A percentile compares a stretch with the other conserved stretches of the same genome.
Evolutionary conservation across 1,284 basidiomycete species (phyloP).

Genomic region (Sanghuangporus baumii): DNA sequence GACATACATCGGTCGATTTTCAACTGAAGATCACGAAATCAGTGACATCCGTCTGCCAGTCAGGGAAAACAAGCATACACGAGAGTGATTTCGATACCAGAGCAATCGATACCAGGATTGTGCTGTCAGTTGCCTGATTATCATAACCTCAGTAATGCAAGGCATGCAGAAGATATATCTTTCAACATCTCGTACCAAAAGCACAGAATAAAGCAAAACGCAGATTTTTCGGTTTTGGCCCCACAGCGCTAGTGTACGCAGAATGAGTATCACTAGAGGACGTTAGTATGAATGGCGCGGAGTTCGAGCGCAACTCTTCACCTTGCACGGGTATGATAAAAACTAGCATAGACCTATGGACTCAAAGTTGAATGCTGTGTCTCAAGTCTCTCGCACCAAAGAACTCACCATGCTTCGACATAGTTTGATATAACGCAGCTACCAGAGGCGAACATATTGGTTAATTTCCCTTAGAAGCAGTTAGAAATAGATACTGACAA

Average conservation of each 20-base stretch:
- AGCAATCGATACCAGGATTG: conserved; percentile 3
- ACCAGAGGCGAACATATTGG: neutral
- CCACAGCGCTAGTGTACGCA: conserved; percentile 15
- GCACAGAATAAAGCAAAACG: neutral
- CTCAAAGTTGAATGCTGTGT: neutral
- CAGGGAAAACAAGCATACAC: neutral
- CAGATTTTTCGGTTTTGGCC: conserved; percentile 4
- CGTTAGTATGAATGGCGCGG: neutral
- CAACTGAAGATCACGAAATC: neutral
- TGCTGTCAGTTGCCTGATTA: neutral
- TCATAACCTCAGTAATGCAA: neutral
- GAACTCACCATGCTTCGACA: conserved; percentile 9
- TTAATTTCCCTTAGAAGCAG: neutral
- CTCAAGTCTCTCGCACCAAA: neutral
- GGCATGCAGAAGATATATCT: too few species aligned
- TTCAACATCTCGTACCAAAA: neutral
- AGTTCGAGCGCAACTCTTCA: neutral
- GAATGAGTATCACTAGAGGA: conserved; percentile 7
- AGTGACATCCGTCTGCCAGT: neutral
- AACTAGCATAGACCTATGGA: conserved; percentile 9
- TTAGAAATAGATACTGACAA: neutral
- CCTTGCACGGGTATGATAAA: conserved; percentile 14
- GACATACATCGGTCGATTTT: conserved; percentile 4
- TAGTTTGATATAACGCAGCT: conserved; percentile 2
- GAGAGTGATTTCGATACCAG: neutral